These are phyloP conservation scores for Salicornia ramosissima DNA, from an alignment of 148 eudicot genomes.

Conservation along the genomic window DNA sequence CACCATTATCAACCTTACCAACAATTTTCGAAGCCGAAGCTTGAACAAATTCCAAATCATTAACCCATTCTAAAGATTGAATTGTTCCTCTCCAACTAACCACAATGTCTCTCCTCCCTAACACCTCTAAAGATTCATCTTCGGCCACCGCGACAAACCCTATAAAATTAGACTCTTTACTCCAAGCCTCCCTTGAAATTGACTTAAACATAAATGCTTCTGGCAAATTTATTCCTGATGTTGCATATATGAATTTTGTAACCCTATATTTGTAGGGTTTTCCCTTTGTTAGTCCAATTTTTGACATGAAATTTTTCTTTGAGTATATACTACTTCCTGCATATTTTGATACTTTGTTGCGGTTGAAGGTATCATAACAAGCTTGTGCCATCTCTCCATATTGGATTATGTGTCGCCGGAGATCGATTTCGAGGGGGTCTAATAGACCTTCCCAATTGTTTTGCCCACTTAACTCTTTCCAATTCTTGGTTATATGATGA, in stretches of 20 bases:
- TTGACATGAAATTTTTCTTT: constrained; percentile 35
- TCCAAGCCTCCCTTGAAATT: constrained; percentile 47
- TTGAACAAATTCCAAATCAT: constrained; percentile 38
- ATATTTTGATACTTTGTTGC: constrained; percentile 43
- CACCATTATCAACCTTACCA: constrained; percentile 7
- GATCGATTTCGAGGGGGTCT: constrained; percentile 63
- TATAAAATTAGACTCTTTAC: constrained; percentile 60
- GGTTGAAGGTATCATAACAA: constrained; percentile 53
- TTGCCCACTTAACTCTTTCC: constrained; percentile 61
- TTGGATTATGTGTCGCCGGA: constrained; percentile 55
- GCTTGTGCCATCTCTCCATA: constrained; percentile 83
- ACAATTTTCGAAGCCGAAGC: constrained; percentile 38
- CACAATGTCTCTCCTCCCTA: constrained; percentile 70
- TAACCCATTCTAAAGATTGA: constrained; percentile 45
- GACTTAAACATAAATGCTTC: constrained; percentile 40
- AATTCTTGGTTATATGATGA: constrained; percentile 39
- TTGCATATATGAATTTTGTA: constrained; percentile 47
- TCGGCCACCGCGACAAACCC: constrained; percentile 69
- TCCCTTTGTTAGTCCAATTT: constrained; percentile 24
- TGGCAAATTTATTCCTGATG: constrained; percentile 34
- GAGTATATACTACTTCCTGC: constrained; percentile 46
- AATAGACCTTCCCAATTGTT: constrained; percentile 60
- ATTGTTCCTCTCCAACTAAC: constrained; percentile 72
- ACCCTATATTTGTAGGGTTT: constrained; percentile 38
- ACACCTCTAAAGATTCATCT: constrained; percentile 33